A percentile compares a stretch with the other conserved stretches of the same genome.
Conservation (phyloP, 495 filamentous ascomycete species). For the Choiromyces venosus region DNA sequence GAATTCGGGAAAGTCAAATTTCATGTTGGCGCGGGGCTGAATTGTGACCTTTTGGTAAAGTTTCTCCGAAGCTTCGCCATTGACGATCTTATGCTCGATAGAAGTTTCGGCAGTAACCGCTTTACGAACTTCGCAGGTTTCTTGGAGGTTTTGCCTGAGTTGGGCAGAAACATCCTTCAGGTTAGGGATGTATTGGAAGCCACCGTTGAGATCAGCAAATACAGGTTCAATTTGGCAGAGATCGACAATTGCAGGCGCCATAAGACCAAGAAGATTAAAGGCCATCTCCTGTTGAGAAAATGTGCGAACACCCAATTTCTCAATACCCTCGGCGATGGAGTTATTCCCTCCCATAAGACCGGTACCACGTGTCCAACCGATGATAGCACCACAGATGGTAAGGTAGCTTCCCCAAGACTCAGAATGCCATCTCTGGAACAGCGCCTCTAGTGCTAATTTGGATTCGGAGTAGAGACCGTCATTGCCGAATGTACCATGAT, state of each 20-base stretch:
- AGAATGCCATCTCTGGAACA: constrained; percentile 98
- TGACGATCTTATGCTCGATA: constrained; percentile 95
- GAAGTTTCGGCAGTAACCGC: constrained; percentile 93
- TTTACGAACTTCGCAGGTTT: constrained; percentile 87
- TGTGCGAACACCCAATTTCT: constrained; percentile 91
- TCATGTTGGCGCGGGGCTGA: constrained; percentile 94
- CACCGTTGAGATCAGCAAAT: constrained; percentile 94
- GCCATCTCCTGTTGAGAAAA: constrained; percentile 99
- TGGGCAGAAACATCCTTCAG: constrained; percentile 90
- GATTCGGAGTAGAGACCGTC: constrained; percentile 98
- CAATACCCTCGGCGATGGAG: constrained; percentile 91
- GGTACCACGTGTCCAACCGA: constrained; percentile 98
- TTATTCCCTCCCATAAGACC: constrained; percentile 99
- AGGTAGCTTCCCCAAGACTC: constrained; percentile 97
- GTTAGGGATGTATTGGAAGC: constrained; percentile 94
- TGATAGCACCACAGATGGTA: constrained; percentile 96
- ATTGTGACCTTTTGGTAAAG: constrained; percentile 91
- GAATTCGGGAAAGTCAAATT: constrained; percentile 83
- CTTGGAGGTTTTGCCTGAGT: constrained; percentile 83
- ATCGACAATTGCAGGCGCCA: constrained; percentile 90
- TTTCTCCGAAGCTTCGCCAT: constrained; percentile 83
- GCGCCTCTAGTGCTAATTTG: constrained; percentile 90
- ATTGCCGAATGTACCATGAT: constrained; percentile 97
- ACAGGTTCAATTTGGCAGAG: constrained; percentile 94
- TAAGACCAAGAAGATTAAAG: constrained; percentile 94